phyloP scores from a whole-genome alignment of 2,329 filamentous ascomycete genomes.

The Verticillium nubilum region DNA sequence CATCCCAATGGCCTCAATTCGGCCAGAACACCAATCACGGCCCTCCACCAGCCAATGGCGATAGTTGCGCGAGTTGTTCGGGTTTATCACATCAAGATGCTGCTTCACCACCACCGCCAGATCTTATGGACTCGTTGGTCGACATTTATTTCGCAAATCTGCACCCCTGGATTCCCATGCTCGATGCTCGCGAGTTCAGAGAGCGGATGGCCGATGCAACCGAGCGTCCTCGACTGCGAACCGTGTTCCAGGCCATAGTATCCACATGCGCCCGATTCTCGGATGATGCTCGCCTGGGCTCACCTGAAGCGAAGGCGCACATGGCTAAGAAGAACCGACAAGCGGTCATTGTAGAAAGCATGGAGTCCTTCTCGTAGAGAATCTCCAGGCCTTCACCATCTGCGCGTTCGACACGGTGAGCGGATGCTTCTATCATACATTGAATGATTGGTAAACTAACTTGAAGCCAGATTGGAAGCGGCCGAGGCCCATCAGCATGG shows the following conservation, averaged over 20 bases:
- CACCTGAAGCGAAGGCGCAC: conserved; percentile 1
- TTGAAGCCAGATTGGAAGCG: conserved; percentile 22
- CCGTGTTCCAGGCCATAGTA: conserved; percentile 30
- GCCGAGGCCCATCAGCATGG: conserved; percentile 26
- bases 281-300: conserved; percentile 18
- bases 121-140: conserved; percentile 25
- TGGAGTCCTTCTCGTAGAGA: conserved; percentile 30
- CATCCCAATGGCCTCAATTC: background rate
- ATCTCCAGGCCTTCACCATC: conserved; percentile 27
- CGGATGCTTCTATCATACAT: background rate
- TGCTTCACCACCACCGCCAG: conserved; percentile 16
- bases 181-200: conserved; percentile 23
- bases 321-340: conserved; percentile 11
- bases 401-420: conserved; percentile 26
- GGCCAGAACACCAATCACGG: background rate
- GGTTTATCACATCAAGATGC: background rate
- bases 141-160: conserved; percentile 28
- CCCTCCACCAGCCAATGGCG: background rate
- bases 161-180: conserved; percentile 33
- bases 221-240: conserved; percentile 15
- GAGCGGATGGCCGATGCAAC: conserved; percentile 12
- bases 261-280: conserved; percentile 21
- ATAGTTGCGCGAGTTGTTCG: background rate
- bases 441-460: background rate
- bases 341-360: conserved; percentile 23